These are phyloP conservation scores for Verticillium dahliae DNA, from an alignment of 2,329 filamentous ascomycete species.

Conservation along the genomic window DNA sequence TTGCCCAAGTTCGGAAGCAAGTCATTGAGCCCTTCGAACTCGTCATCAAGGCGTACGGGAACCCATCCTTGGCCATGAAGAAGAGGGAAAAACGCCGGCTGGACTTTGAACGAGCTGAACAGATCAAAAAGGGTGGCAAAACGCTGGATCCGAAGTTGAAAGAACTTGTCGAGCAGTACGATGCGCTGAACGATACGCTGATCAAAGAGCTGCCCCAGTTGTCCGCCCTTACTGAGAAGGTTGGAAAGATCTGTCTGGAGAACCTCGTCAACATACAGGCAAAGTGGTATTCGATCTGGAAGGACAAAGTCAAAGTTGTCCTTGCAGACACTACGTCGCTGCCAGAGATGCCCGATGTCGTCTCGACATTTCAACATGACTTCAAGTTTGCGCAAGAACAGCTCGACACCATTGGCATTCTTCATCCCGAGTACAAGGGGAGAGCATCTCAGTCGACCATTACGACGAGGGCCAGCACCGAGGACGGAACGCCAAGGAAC, in stretches of 20 bases:
- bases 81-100: conserved; percentile 90
- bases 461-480: conserved; percentile 51
- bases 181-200: conserved; percentile 84
- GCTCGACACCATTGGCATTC: conserved; percentile 64
- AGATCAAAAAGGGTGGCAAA: conserved; percentile 72
- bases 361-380: conserved; percentile 71
- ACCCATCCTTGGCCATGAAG: conserved; percentile 83
- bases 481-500: conserved; percentile 40
- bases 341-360: conserved; percentile 65
- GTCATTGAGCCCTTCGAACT: conserved; percentile 80
- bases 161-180: conserved; percentile 82
- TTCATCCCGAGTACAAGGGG: conserved; percentile 65
- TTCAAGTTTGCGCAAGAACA: conserved; percentile 70
- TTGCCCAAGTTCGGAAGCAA: conserved; percentile 65
- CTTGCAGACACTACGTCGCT: conserved; percentile 59
- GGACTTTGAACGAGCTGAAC: conserved; percentile 78
- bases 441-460: conserved; percentile 54
- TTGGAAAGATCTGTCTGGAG: conserved; percentile 72
- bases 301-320: conserved; percentile 72
- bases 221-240: conserved; percentile 70
- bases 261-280: conserved; percentile 82
- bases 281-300: conserved; percentile 77
- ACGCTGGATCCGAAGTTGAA: conserved; percentile 80
- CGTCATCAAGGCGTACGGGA: conserved; percentile 73
- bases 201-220: conserved; percentile 88